Base-by-base conservation (phyloP, 176 grass and related monocot genomes). In the Oryza punctata region DNA sequence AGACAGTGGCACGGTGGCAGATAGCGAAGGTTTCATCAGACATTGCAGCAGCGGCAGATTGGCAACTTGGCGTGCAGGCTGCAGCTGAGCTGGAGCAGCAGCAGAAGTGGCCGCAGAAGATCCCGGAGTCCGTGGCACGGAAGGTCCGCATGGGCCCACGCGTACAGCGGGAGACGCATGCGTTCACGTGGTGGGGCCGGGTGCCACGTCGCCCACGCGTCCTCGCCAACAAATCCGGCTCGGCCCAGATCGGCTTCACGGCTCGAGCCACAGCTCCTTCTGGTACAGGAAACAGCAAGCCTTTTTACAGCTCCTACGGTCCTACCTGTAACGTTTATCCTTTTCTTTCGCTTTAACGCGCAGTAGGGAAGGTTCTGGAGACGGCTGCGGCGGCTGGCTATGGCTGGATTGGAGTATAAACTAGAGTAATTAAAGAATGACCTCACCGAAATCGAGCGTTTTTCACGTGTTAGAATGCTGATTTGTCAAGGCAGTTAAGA, bases 61-160 rank as follows among this genome's bases (percentile, higher is more conserved):
- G 16, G 40, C 40, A 52, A 15, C 7, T 19, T 18, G 16, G 49
- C 49, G 2, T 16, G 16, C 15, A 49, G 16, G 49, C 49, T 47
- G 47, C 52, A 57, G 52, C 19, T 57, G 52, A 61, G 57, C 57
- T 61, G 57, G 57, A 24, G 50, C 1, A 57, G 50, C 6, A 57
- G 50, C 6, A 2, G 47, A 4, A 15, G 3, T 2, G 18, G 1
- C 7, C 52, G 52, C 52, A 57, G 52, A 57, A n/a, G 19, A 57
- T 57, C 52, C 52, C 52, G 52, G 52, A 57, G 52, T 7, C 60
- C 70, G 70, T 81, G 32, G 25, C 78, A 76, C 47, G 71, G 85
- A 75, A 75, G 46, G 63, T 68, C 37, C 46, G 7, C 23, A 0
- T 8, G 32, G 61, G 59, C 59, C 77, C 84, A 18, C 32, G 1